A percentile compares a stretch with the other conserved stretches of the same genome.
Conservation (phyloP, 768 basidiomycete species). For the Cyclocybe cylindracea region DNA sequence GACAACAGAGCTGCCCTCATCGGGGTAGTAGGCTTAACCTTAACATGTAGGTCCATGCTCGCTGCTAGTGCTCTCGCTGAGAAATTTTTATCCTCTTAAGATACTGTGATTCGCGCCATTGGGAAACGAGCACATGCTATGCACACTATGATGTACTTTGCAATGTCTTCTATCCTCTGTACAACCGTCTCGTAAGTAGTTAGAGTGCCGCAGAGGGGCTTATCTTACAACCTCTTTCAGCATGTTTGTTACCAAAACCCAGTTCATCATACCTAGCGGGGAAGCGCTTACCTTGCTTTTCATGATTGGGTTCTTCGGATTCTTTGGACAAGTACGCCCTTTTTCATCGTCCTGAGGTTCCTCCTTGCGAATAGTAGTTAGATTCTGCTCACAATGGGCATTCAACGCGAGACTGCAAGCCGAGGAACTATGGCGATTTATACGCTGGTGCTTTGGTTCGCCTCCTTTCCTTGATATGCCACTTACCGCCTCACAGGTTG, state of each 20-base stretch:
- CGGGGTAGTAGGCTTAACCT: conserved; percentile 64
- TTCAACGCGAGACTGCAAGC: conserved; percentile 13
- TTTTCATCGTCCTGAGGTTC: neutral
- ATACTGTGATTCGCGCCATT: conserved; percentile 55
- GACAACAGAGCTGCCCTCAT: conserved; percentile 52
- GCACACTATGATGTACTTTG: conserved; percentile 69
- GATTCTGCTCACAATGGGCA: conserved; percentile 37
- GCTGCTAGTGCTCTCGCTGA: neutral
- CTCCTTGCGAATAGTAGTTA: conserved; percentile 46
- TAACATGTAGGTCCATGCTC: conserved; percentile 56
- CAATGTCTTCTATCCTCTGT: conserved; percentile 49
- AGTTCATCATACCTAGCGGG: conserved; percentile 44
- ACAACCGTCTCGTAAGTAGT: conserved; percentile 32
- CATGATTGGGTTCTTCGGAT: conserved; percentile 53
- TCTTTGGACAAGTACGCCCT: conserved; percentile 44
- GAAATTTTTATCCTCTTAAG: conserved; percentile 16
- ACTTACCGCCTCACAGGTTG: conserved; percentile 38
- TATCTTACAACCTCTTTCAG: conserved; percentile 23
- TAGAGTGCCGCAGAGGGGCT: neutral
- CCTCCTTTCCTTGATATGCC: neutral
- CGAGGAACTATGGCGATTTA: conserved; percentile 56
- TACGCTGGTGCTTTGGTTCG: conserved; percentile 16
- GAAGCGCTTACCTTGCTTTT: conserved; percentile 46
- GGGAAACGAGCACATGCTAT: conserved; percentile 74
- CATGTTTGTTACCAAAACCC: conserved; percentile 40